Evolutionary conservation across 2,329 filamentous ascomycete genomes (phyloP).

Genomic region (Calonectria hawksworthii): DNA sequence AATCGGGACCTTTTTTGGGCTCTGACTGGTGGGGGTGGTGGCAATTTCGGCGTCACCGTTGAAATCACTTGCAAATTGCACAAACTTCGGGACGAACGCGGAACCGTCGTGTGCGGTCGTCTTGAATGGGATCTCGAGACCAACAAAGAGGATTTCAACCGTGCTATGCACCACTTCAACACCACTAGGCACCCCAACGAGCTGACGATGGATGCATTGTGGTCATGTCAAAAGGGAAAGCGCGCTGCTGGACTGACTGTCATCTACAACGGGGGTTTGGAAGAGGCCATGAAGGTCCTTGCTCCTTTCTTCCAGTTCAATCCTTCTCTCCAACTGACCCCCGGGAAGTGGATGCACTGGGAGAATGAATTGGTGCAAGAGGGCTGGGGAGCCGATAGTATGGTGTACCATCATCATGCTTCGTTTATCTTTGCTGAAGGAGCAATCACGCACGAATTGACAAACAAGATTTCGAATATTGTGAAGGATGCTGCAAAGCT

Average conservation of each 20-base stretch:
- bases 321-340: neutral
- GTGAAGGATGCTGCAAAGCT: neutral
- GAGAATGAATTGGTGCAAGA: neutral
- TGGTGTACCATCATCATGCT: neutral
- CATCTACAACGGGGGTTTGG: neutral
- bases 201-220: neutral
- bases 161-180: neutral
- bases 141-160: neutral
- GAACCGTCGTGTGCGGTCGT: neutral
- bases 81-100: neutral
- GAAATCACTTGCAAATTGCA: neutral
- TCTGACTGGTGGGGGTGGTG: neutral
- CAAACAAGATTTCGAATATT: neutral
- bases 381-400: neutral
- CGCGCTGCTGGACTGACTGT: neutral
- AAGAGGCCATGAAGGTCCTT: neutral
- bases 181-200: neutral
- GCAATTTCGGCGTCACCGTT: neutral
- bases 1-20: neutral
- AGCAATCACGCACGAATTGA: neutral
- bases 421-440: neutral
- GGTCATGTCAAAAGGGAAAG: neutral
- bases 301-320: neutral
- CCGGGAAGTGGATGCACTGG: neutral
- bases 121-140: neutral